Evolutionary conservation across 2,329 filamentous ascomycete genomes (phyloP), one percentile per base, ranked within the genome.

Genomic region (Xylaria sp.): DNA sequence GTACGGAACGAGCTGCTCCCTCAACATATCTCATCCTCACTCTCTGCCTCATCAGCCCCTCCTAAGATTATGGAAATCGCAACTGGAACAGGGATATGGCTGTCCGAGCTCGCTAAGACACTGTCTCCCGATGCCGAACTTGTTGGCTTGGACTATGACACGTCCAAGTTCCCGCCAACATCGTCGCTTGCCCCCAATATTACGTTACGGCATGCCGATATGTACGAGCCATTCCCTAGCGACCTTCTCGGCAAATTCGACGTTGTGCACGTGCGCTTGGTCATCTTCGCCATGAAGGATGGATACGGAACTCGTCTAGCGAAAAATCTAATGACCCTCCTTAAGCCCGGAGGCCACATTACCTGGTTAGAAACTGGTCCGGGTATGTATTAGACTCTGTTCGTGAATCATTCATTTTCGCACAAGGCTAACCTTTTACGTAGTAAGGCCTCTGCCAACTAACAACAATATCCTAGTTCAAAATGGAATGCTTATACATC

Each of bases 161-260:
- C 54, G 3, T 47, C 63, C 2, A 65, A 65, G 27, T 65, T 65
- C 37, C 64, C 61, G 3, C 1, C 37, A 8, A 53, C 49, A 2
- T 11, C 57, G 9, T 46, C 43, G 9, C 46, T 53, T 6, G 37
- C 60, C 5, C 13, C 56, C 15, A 63, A 60, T 43, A 56, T 65
- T 19, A 52, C 60, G 2, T 40, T 65, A 21, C 37, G 57, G 21
- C 58, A 60, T 44, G 53, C 47, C 15, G 54, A 66, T 33, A 66
- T 66, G 60, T 58, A 44, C 4, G 47, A 60, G 35, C 61, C 63
- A 23, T 66, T 66, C 19, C 44, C 63, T 23, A 41, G 21, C 25
- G 60, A 66, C 6, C 60, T 66, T 2, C 35, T 55, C 1, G 63
- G 63, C n/a, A 61, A 38, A 19, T 67, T 67, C 25, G 65, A 67